These are phyloP conservation scores for Myxozyma nipponensis DNA, from an alignment of 805 yeast genomes.

Conservation along the genomic window DNA sequence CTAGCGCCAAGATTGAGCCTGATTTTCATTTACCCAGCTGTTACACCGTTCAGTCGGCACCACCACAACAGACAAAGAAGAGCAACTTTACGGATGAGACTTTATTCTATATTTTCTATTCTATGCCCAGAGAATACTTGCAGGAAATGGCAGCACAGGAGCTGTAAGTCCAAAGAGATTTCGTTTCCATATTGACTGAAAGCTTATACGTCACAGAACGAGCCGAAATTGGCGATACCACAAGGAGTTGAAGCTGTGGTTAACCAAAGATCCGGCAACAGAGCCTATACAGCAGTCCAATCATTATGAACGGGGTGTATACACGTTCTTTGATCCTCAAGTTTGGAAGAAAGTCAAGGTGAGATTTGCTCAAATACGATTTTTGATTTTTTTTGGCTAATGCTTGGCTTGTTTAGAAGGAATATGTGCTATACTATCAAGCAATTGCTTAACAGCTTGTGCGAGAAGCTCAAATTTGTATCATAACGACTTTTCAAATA, in stretches of 20 bases:
- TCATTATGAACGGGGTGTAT: constrained; percentile 88
- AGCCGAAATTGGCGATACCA: constrained; percentile 96
- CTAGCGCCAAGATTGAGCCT: constrained; percentile 88
- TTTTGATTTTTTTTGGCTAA: neutral
- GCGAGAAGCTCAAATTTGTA: neutral
- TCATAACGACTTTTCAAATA: too few relatives aligned
- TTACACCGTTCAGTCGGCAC: constrained; percentile 43
- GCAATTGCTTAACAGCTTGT: constrained; percentile 49
- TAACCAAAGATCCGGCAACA: constrained; percentile 84
- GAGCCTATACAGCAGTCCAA: constrained; percentile 81
- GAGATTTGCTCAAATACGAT: neutral
- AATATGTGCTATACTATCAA: constrained; percentile 56
- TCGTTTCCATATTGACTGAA: too few relatives aligned
- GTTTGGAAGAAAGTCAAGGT: constrained; percentile 84
- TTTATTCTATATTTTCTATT: constrained; percentile 85
- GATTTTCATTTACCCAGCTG: constrained; percentile 62
- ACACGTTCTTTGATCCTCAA: constrained; percentile 91
- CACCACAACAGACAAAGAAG: constrained; percentile 45
- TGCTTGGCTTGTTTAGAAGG: constrained; percentile 40
- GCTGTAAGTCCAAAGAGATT: constrained; percentile 36
- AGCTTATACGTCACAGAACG: too few relatives aligned
- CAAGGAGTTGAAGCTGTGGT: constrained; percentile 92
- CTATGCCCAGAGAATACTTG: constrained; percentile 85
- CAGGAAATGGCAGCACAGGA: constrained; percentile 94
- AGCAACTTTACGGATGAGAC: constrained; percentile 79